Evolutionary conservation across 805 yeast species (phyloP).

Genomic region (Lachancea lanzarotensis): DNA sequence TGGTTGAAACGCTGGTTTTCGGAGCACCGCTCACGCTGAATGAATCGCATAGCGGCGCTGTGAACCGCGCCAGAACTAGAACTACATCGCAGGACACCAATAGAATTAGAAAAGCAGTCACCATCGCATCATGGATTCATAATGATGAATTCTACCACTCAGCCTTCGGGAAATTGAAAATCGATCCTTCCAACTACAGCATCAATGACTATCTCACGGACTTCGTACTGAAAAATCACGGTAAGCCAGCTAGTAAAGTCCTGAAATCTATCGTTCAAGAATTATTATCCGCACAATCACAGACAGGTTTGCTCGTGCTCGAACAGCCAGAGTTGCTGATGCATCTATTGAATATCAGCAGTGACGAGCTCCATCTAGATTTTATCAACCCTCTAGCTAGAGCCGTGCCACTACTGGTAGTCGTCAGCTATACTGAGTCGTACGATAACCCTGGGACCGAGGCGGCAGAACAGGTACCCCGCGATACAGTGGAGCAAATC

Average conservation of each 20-base stretch:
- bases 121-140: conserved; percentile 27
- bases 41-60: conserved; percentile 24
- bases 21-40: conserved; percentile 41
- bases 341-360: conserved; percentile 20
- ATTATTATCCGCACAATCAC: conserved; percentile 42
- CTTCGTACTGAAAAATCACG: conserved; percentile 36
- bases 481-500: conserved; percentile 23
- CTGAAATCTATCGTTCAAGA: conserved; percentile 60
- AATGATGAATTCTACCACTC: conserved; percentile 15
- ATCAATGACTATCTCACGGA: conserved; percentile 44
- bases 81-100: background rate
- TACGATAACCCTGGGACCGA: conserved; percentile 16
- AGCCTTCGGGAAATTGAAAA: conserved; percentile 20
- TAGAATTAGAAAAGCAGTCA: conserved; percentile 17
- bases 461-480: conserved; percentile 7
- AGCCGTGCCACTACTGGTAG: conserved; percentile 23
- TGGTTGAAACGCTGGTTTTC: conserved; percentile 45
- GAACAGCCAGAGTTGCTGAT: conserved; percentile 32
- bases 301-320: conserved; percentile 17
- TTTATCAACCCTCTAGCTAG: conserved; percentile 24
- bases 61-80: conserved; percentile 15
- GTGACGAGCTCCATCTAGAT: conserved; percentile 23
- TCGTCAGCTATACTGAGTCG: conserved; percentile 18
- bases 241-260: conserved; percentile 70
- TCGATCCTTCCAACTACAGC: conserved; percentile 18